Conservation (phyloP, 2,329 filamentous ascomycete genomes). For the Aureobasidium sp. region DNA sequence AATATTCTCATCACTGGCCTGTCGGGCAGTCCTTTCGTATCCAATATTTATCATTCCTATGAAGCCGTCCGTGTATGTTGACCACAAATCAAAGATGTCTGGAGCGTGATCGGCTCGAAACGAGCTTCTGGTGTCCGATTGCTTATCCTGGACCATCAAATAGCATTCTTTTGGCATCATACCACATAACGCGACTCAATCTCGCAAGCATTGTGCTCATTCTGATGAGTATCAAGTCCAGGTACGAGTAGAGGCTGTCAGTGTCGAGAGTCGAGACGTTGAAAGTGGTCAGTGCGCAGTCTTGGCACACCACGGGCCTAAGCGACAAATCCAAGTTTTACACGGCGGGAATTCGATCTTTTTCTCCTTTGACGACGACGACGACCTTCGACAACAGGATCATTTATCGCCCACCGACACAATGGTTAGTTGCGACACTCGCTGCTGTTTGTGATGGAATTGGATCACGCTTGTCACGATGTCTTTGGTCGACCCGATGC, state of each 20-base stretch:
- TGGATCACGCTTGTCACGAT: not conserved
- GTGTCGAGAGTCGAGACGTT: not conserved
- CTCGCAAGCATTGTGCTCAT: not conserved
- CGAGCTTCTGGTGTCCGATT: not conserved
- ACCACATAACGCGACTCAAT: too few relatives aligned
- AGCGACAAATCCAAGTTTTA: slow-evolving; percentile 8
- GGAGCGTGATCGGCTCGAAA: not conserved
- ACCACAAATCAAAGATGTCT: not conserved
- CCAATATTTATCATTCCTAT: not conserved
- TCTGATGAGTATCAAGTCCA: not conserved
- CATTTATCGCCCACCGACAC: slow-evolving; percentile 12
- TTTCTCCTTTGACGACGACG: slow-evolving; percentile 8
- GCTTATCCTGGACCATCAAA: too few relatives aligned
- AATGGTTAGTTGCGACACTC: slow-evolving; percentile 6
- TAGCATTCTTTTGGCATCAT: too few relatives aligned
- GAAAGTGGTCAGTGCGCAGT: not conserved
- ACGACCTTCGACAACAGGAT: slow-evolving; percentile 10
- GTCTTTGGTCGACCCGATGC: not conserved
- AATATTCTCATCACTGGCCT: not conserved
- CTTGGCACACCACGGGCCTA: slow-evolving; percentile 2
- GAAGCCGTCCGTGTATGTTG: not conserved
- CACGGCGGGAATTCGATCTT: not conserved
- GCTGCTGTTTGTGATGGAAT: not conserved
- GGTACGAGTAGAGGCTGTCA: not conserved
- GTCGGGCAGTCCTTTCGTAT: not conserved